Conservation (phyloP, 2,329 filamentous ascomycete genomes). For the Stylonectria norvegica region DNA sequence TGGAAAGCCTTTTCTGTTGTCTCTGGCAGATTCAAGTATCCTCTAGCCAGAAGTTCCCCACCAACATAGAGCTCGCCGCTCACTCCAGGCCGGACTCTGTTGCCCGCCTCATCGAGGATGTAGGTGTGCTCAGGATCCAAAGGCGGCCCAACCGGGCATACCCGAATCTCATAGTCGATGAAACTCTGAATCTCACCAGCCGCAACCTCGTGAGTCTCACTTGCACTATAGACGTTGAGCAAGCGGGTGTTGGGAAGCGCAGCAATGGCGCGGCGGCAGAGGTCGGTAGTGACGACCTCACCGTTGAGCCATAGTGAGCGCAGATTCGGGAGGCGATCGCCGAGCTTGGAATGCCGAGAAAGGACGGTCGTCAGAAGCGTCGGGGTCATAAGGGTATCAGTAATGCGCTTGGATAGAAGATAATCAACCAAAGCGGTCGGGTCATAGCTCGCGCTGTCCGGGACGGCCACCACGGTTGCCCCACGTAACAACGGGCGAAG, state of each 20-base stretch:
- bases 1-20: conserved; percentile 71
- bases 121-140: conserved; percentile 67
- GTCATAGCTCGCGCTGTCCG: conserved; percentile 75
- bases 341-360: conserved; percentile 64
- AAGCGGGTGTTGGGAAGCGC: conserved; percentile 66
- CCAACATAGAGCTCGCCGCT: conserved; percentile 74
- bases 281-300: conserved; percentile 76
- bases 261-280: conserved; percentile 64
- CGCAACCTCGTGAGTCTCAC: conserved; percentile 77
- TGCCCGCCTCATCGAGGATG: conserved; percentile 66
- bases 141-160: conserved; percentile 71
- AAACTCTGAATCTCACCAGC: conserved; percentile 72
- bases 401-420: conserved; percentile 62
- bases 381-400: conserved; percentile 80
- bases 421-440: conserved; percentile 70
- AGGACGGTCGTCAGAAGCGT: conserved; percentile 74
- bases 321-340: conserved; percentile 59
- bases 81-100: conserved; percentile 58
- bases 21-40: conserved; percentile 77
- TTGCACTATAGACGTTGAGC: conserved; percentile 78
- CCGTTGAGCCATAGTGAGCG: conserved; percentile 77
- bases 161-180: conserved; percentile 57
- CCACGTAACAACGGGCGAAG: conserved; percentile 71
- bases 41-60: conserved; percentile 68
- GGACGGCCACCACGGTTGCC: conserved; percentile 71